Percentiles rank a stretch among this genome's conserved stretches.
Conservation (phyloP, 2,329 filamentous ascomycete genomes). For the Alternaria metachromatica region DNA sequence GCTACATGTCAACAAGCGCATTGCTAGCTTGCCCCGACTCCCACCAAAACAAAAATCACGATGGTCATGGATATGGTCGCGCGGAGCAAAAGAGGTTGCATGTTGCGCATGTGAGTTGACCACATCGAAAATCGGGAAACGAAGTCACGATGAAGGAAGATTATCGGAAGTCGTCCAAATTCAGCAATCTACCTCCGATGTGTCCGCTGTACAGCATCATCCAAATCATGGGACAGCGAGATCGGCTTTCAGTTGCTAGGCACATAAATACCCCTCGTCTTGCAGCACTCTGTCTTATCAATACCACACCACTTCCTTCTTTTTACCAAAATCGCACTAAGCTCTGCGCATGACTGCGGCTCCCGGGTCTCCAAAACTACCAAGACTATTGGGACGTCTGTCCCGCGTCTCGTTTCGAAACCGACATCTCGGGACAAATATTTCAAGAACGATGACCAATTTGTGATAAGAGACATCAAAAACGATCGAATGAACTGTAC, state of each 20-base stretch:
- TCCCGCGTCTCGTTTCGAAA: not conserved
- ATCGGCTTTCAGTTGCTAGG: not conserved
- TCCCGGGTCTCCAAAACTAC: not conserved
- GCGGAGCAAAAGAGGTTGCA: not conserved
- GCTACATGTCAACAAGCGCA: not conserved
- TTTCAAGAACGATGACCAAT: rapidly evolving
- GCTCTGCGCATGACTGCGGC: not conserved
- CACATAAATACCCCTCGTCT: not conserved
- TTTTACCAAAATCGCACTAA: not conserved
- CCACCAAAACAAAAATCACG: not conserved
- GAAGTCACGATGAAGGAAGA: not conserved
- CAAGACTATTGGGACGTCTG: too few species aligned
- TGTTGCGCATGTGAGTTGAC: rapidly evolving
- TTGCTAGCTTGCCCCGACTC: not conserved
- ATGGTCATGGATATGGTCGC: not conserved
- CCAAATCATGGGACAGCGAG: not conserved
- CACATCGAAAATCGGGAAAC: not conserved
- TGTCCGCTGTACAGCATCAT: not conserved
- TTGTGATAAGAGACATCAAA: not conserved
- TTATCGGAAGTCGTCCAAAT: not conserved
- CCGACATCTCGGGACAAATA: not conserved
- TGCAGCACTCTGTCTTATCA: rapidly evolving
- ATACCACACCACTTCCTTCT: not conserved
- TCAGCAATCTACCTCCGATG: not conserved
- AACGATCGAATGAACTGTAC: not conserved